phyloP scores from a whole-genome alignment of 2,329 filamentous ascomycete species.

The Bipolaris bicolor region DNA sequence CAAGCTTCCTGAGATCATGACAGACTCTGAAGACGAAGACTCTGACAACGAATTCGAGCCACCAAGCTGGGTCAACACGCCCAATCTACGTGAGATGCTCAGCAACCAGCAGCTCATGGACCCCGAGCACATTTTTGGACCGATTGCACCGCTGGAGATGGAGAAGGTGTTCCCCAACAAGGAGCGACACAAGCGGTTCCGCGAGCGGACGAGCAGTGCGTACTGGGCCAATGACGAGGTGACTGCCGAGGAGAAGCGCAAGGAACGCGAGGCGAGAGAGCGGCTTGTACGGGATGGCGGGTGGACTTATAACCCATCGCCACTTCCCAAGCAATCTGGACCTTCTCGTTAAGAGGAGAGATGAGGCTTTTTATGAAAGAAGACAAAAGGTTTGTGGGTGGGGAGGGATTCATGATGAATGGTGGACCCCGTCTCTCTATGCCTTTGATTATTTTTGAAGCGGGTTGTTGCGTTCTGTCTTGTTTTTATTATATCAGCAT shows the following conservation, averaged over 20 bases:
- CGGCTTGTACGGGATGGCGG: constrained; percentile 81
- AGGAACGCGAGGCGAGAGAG: constrained; percentile 79
- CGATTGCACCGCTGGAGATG: constrained; percentile 86
- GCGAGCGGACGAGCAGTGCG: constrained; percentile 88
- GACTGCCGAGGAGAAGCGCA: constrained; percentile 84
- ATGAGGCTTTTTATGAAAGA: background rate
- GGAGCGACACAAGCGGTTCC: constrained; percentile 86
- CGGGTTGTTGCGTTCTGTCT: too few relatives aligned
- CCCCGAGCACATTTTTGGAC: constrained; percentile 84
- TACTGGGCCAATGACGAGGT: constrained; percentile 89
- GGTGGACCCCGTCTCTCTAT: too few relatives aligned
- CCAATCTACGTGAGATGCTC: constrained; percentile 77
- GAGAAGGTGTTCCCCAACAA: constrained; percentile 86
- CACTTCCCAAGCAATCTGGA: constrained; percentile 31
- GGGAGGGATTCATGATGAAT: too few relatives aligned
- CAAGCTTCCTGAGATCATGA: constrained; percentile 91
- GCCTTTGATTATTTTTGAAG: too few relatives aligned
- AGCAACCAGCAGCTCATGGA: constrained; percentile 84
- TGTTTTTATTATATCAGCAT: too few relatives aligned
- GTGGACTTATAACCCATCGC: constrained; percentile 62
- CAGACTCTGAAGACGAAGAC: constrained; percentile 89
- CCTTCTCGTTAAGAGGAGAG: constrained; percentile 15
- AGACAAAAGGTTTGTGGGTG: too few relatives aligned
- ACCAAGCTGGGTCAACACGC: constrained; percentile 87
- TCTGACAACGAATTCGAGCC: constrained; percentile 68